Percentiles rank a stretch among this genome's conserved stretches.
phyloP scores from a whole-genome alignment of 2,329 filamentous ascomycete species.

The Iodosphaeria phyllophila region DNA sequence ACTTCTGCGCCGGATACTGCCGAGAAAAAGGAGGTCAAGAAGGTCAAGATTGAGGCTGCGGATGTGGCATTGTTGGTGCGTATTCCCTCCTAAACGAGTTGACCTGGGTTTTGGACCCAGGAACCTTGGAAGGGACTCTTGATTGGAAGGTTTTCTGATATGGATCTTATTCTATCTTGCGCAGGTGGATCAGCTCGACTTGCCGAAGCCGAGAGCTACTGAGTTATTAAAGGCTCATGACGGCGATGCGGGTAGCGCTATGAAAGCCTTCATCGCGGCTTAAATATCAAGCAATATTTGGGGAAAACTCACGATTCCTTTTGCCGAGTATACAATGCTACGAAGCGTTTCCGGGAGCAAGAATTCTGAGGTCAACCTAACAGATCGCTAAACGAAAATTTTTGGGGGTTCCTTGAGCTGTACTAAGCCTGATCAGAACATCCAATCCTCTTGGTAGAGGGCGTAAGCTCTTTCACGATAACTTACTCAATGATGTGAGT shows the following conservation, averaged over 20 bases:
- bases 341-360: no score
- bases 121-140: not conserved
- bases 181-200: constrained; percentile 51
- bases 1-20: constrained; percentile 13
- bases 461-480: no score
- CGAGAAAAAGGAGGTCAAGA: constrained; percentile 29
- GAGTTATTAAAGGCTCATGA: constrained; percentile 56
- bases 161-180: no score
- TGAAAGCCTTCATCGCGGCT: constrained; percentile 33
- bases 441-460: no score
- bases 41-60: constrained; percentile 54
- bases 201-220: constrained; percentile 53
- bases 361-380: no score
- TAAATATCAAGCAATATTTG: constrained; percentile 3
- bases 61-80: constrained; percentile 53
- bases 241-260: constrained; percentile 47
- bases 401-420: no score
- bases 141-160: not conserved
- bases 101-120: no score
- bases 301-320: no score
- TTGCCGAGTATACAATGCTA: no score
- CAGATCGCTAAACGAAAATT: no score
- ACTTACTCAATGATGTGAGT: no score
- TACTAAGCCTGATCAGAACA: no score
- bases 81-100: constrained; percentile 5